phyloP scores from a whole-genome alignment of 129 eudicot species.

The Rutidosis leptorrhynchoides region DNA sequence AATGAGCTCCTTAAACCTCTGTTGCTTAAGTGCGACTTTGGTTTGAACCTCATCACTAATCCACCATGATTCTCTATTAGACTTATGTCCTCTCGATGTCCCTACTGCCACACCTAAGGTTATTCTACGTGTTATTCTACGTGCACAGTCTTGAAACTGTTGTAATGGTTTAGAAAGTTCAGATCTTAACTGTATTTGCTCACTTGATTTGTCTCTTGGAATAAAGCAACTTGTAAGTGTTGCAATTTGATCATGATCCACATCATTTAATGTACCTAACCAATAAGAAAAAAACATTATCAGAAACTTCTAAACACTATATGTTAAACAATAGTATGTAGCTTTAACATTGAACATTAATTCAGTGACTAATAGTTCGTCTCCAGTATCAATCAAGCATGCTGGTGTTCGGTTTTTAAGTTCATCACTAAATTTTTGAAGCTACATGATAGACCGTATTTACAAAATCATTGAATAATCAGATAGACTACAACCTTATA shows the following conservation, averaged over 20 bases:
- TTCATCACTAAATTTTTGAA: too few relatives aligned
- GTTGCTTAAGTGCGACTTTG: too few relatives aligned
- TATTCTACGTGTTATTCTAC: conserved; percentile 88
- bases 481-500: background rate
- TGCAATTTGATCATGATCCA: conserved; percentile 93
- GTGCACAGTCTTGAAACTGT: conserved; percentile 96
- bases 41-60: too few relatives aligned
- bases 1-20: too few relatives aligned
- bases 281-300: background rate
- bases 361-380: too few relatives aligned
- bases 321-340: too few relatives aligned
- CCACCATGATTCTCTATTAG: too few relatives aligned
- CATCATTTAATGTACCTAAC: conserved; percentile 89
- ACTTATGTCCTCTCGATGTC: too few relatives aligned
- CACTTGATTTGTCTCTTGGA: conserved; percentile 82
- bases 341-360: too few relatives aligned
- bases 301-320: conserved; percentile 15
- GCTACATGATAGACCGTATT: conserved; percentile 44
- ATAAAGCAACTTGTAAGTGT: conserved; percentile 93
- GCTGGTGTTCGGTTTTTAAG: too few relatives aligned
- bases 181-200: conserved; percentile 78
- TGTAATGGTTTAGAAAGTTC: conserved; percentile 93
- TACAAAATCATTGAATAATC: conserved; percentile 2
- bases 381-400: too few relatives aligned
- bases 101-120: too few relatives aligned